Evolutionary conservation across 2,329 filamentous ascomycete genomes (phyloP), one percentile per base, ranked within the genome.

Genomic region (Colletotrichum eremochloae): DNA sequence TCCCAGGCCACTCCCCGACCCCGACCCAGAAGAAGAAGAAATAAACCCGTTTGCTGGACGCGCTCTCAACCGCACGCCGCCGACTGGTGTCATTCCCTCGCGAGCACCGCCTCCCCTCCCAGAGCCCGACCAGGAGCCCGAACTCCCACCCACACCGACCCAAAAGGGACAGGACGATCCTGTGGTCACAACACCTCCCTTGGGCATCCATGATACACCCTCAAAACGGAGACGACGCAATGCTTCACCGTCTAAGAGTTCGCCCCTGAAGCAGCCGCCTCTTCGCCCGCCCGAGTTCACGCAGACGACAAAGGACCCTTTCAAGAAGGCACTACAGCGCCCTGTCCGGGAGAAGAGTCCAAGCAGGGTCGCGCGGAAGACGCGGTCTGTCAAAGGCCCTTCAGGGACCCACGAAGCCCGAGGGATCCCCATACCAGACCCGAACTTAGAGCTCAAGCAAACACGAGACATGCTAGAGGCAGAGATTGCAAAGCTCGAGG

Each of bases 121-220:
- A 52, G 70, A 62, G 61, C 72, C 64, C 1, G 69, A 64, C 15
- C 40, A 76, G 20, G 90, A 93, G 75, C 91, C 91, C 1, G 90
- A 92, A 60, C 83, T 93, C 6, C 92, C 91, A 3, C 89, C 89
- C 0, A 88, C 88, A 0, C 86, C 87, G 0, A 84, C 84, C 40
- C 83, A 86, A 60, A 82, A 81, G 48, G 85, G 84, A 4, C 80
- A 86, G 15, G 81, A 82, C 2, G 89, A 91, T 70, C 84, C 86
- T 0, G 82, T 88, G 1, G 83, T 89, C 38, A 87, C 85, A 55
- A 87, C 87, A 3, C 88, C 88, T 9, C 88, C 89, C 0, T 79
- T 82, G 29, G 90, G 90, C 1, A 91, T 92, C 38, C 89, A 91
- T 71, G 86, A 86, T 63, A 90, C 88, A 18, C 88, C 89, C 0